These are phyloP conservation scores for Fraxinus baroniana DNA, from an alignment of 305 asterid species.

Conservation along the genomic window DNA sequence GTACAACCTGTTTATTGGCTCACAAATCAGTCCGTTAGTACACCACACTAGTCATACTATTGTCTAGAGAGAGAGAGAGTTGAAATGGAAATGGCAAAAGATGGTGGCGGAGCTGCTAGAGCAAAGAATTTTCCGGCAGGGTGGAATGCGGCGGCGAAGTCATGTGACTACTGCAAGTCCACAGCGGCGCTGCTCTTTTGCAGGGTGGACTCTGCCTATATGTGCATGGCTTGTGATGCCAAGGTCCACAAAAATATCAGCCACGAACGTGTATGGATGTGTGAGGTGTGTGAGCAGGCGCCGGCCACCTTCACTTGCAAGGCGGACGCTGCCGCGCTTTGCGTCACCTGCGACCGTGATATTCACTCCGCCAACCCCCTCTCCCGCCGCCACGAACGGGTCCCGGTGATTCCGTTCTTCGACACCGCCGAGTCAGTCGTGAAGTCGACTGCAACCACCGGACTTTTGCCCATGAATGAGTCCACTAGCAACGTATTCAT, in stretches of 20 bases:
- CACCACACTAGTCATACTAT: slow-evolving; percentile 26
- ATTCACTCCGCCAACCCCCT: slow-evolving; percentile 55
- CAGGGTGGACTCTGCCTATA: slow-evolving; percentile 45
- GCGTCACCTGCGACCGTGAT: slow-evolving; percentile 50
- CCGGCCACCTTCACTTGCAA: slow-evolving; percentile 51
- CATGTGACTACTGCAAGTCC: slow-evolving; percentile 50
- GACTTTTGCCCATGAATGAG: background rate
- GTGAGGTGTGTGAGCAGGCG: slow-evolving; percentile 54
- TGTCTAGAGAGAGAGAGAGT: background rate
- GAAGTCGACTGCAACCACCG: slow-evolving; percentile 33
- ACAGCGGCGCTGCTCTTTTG: slow-evolving; percentile 49
- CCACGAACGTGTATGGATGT: slow-evolving; percentile 54
- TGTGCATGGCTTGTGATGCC: slow-evolving; percentile 51
- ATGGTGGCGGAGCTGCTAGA: slow-evolving; percentile 12
- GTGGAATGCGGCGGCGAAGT: slow-evolving; percentile 39
- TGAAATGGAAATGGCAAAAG: slow-evolving; percentile 6
- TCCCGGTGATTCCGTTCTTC: slow-evolving; percentile 45
- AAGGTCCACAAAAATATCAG: slow-evolving; percentile 33
- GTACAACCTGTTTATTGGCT: slow-evolving; percentile 1
- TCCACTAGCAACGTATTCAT: background rate
- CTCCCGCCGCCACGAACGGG: slow-evolving; percentile 50
- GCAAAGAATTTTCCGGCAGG: slow-evolving; percentile 30
- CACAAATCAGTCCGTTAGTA: slow-evolving; percentile 28
- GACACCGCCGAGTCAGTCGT: slow-evolving; percentile 34
- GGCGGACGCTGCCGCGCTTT: slow-evolving; percentile 56